Evolutionary conservation across 495 filamentous ascomycete species (phyloP).

Genomic region (Podospora pseudopauciseta): DNA sequence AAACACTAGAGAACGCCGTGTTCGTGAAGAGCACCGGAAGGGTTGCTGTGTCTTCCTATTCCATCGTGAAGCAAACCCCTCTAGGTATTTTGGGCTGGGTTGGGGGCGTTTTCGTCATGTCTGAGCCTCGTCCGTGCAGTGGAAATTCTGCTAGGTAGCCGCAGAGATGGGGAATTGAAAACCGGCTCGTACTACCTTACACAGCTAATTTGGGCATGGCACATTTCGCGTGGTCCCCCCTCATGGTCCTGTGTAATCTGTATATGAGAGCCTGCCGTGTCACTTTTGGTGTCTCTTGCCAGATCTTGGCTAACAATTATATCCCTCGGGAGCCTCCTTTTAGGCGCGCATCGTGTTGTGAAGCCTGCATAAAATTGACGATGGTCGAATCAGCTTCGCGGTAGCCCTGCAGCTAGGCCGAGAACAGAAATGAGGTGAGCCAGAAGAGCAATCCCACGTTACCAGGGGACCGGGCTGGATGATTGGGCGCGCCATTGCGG

Average conservation of each 20-base stretch:
- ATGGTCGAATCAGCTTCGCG: background rate
- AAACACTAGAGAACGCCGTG: conserved; percentile 10
- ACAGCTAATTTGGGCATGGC: too few species aligned
- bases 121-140: background rate
- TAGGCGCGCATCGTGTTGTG: background rate
- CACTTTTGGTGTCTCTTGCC: background rate
- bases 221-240: background rate
- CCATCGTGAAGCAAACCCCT: background rate
- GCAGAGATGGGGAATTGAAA: background rate
- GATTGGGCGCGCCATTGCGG: conserved; percentile 16
- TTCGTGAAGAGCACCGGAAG: background rate
- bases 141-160: background rate
- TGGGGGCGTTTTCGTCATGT: background rate
- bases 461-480: background rate
- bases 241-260: background rate
- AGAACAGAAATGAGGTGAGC: conserved; percentile 22
- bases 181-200: too few species aligned
- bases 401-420: conserved; percentile 14
- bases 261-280: background rate
- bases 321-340: background rate
- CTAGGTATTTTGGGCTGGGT: background rate
- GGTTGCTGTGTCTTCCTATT: background rate
- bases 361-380: background rate
- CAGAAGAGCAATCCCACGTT: conserved; percentile 10
- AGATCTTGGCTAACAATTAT: background rate